Base-by-base conservation (phyloP, 345 rosid genomes). In the Aquilaria yunnanensis region DNA sequence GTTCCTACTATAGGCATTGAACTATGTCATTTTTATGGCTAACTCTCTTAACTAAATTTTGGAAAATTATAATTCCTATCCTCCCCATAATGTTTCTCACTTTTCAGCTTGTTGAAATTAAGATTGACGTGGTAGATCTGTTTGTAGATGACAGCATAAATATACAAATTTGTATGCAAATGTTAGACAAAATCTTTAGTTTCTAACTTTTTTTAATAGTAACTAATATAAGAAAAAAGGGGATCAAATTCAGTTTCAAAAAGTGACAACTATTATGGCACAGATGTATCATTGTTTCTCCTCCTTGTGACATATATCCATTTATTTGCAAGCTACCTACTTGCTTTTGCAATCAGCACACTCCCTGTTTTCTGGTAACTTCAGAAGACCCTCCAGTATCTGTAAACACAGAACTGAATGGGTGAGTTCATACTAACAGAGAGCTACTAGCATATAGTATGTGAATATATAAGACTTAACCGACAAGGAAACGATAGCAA, bases 301-400 rank as follows among this genome's bases (percentile, higher is more conserved):
- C 37, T 16, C 3, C 11, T 31, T 31, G 43, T 60, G 30, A 55
- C 9, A 3, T 54, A 12, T 29, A 60, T 56, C 56, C 31, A 32
- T 59, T 53, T 14, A 45, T 14, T 65, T 59, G 11, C 33, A 12
- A 55, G 61, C 55, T 61, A 76, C 92, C 63, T 86, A 94, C 99
- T 77, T 88, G 86, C 76, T 75, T 88, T 83, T 83, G 83, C 99
- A 94, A 76, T 94, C 99, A 47, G 99, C 99, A 71, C 99, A 94
- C 71, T 94, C 97, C 78, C 84, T 68, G 75, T 88, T 94, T 63
- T 86, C 99, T 3, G 84, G 84, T 52, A 86, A 79, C 78, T 90
- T 94, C 59, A 94, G 78, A 52, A 94, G 92, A 59, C 80, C 81
- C 72, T 90, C 97, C 83, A 94, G 71, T 65, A 90, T 86, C 96